These are phyloP conservation scores for Grosmannia serpens DNA, from an alignment of 2,329 filamentous ascomycete species.

Conservation along the genomic window DNA sequence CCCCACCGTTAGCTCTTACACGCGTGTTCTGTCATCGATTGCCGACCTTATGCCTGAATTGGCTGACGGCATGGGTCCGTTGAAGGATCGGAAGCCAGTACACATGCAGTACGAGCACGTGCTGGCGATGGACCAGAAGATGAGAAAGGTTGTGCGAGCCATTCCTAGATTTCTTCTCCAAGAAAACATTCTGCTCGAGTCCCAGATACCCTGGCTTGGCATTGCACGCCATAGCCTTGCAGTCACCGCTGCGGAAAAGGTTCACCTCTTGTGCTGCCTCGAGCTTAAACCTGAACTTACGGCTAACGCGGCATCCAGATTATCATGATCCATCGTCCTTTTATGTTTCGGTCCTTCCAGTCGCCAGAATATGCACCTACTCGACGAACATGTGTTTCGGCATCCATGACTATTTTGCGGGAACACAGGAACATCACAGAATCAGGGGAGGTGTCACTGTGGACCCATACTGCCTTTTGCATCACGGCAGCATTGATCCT, in stretches of 20 bases:
- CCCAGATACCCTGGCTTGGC: slow-evolving; percentile 19
- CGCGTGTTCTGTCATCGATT: slow-evolving; percentile 17
- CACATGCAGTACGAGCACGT: slow-evolving; percentile 22
- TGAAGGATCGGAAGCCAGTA: slow-evolving; percentile 17
- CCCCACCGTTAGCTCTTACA: slow-evolving; percentile 15
- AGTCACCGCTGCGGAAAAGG: slow-evolving; percentile 25
- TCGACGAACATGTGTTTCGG: slow-evolving; percentile 22
- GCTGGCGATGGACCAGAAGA: slow-evolving; percentile 19
- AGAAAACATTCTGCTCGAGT: slow-evolving; percentile 11
- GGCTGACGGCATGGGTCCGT: slow-evolving; percentile 21
- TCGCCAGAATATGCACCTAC: slow-evolving; percentile 18
- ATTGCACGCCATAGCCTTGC: slow-evolving; percentile 24
- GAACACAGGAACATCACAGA: slow-evolving; percentile 14
- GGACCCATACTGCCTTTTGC: slow-evolving; percentile 18
- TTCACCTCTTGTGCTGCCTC: background rate
- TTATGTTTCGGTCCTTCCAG: slow-evolving; percentile 22
- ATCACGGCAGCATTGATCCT: slow-evolving; percentile 16
- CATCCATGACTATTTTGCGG: slow-evolving; percentile 23
- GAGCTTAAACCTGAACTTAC: background rate
- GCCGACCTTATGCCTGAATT: slow-evolving; percentile 20
- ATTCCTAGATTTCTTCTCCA: slow-evolving; percentile 22
- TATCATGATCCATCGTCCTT: slow-evolving; percentile 26
- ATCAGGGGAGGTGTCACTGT: slow-evolving; percentile 13
- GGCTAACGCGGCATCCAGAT: slow-evolving; percentile 11
- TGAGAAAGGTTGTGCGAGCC: slow-evolving; percentile 20